These are phyloP conservation scores for Irpex lacteus DNA, from an alignment of 1,284 basidiomycete species.

Conservation along the genomic window DNA sequence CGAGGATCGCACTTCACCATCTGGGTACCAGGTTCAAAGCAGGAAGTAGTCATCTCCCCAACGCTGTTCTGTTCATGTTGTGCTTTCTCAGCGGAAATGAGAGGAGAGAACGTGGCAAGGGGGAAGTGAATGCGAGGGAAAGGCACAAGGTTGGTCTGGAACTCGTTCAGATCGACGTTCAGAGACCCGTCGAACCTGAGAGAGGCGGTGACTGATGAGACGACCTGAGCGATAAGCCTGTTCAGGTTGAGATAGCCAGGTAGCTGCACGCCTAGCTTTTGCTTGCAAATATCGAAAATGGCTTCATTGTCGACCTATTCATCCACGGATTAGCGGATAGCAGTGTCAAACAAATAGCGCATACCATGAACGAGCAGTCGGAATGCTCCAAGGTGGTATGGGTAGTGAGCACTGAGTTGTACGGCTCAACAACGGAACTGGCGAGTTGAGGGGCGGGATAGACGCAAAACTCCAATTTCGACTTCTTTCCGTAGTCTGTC, in stretches of 20 bases:
- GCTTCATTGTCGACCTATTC: constrained; percentile 90
- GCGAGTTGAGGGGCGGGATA: constrained; percentile 95
- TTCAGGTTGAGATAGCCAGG: constrained; percentile 97
- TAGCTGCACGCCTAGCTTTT: constrained; percentile 83
- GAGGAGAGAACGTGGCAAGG: constrained; percentile 89
- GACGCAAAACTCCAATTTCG: constrained; percentile 98
- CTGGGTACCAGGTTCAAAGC: constrained; percentile 91
- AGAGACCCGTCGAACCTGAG: constrained; percentile 81
- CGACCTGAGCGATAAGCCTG: constrained; percentile 95
- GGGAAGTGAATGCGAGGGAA: constrained; percentile 91
- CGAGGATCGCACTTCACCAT: constrained; percentile 86
- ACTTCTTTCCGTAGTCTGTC: constrained; percentile 98
- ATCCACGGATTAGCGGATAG: constrained; percentile 1
- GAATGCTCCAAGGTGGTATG: constrained; percentile 99
- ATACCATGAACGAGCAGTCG: constrained; percentile 97
- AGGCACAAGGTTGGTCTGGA: constrained; percentile 79
- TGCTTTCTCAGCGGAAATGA: constrained; percentile 77
- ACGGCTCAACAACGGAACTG: constrained; percentile 97
- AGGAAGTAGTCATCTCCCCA: constrained; percentile 91
- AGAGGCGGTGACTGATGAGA: constrained; percentile 82
- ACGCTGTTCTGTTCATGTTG: constrained; percentile 93
- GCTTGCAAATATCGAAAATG: constrained; percentile 99
- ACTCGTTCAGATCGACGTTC: constrained; percentile 83
- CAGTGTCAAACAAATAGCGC: constrained; percentile 4
- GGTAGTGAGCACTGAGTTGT: constrained; percentile 98